These are phyloP conservation scores for Sphaerulina vaccinii DNA, from an alignment of 2,329 filamentous ascomycete species.

Conservation along the genomic window DNA sequence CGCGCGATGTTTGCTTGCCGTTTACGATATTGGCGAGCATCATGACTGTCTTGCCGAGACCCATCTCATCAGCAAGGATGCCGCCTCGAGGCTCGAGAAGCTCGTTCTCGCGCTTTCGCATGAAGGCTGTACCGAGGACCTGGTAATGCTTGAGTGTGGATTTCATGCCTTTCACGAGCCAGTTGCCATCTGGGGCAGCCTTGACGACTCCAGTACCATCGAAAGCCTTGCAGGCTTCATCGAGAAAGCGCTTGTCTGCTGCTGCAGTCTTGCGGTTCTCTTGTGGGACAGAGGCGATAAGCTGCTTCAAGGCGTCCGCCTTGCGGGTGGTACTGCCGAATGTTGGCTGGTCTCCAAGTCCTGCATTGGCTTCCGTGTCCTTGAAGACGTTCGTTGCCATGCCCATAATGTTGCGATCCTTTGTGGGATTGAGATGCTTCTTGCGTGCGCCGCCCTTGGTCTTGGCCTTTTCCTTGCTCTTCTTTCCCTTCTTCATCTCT, in stretches of 20 bases:
- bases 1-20: slow-evolving; percentile 26
- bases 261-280: slow-evolving; percentile 37
- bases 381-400: slow-evolving; percentile 27
- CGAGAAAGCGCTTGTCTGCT: slow-evolving; percentile 40
- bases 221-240: slow-evolving; percentile 45
- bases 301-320: slow-evolving; percentile 39
- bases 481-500: slow-evolving; percentile 7
- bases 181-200: slow-evolving; percentile 38
- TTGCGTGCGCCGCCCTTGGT: slow-evolving; percentile 1
- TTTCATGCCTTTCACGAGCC: slow-evolving; percentile 51
- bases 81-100: slow-evolving; percentile 52
- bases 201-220: slow-evolving; percentile 36
- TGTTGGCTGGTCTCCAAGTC: slow-evolving; percentile 25
- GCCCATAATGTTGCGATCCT: slow-evolving; percentile 21
- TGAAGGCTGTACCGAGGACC: slow-evolving; percentile 53
- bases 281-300: slow-evolving; percentile 42
- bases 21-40: slow-evolving; percentile 49
- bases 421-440: slow-evolving; percentile 15
- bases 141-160: slow-evolving; percentile 52
- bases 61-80: slow-evolving; percentile 98
- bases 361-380: slow-evolving; percentile 23
- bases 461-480: slow-evolving; percentile 13
- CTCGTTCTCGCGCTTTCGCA: slow-evolving; percentile 52
- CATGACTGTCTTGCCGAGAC: slow-evolving; percentile 92
- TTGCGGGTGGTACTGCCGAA: slow-evolving; percentile 30